Percentiles rank a stretch among this genome's conserved stretches.
Conservation (phyloP, 495 filamentous ascomycete species). For the Neurospora sp. region DNA sequence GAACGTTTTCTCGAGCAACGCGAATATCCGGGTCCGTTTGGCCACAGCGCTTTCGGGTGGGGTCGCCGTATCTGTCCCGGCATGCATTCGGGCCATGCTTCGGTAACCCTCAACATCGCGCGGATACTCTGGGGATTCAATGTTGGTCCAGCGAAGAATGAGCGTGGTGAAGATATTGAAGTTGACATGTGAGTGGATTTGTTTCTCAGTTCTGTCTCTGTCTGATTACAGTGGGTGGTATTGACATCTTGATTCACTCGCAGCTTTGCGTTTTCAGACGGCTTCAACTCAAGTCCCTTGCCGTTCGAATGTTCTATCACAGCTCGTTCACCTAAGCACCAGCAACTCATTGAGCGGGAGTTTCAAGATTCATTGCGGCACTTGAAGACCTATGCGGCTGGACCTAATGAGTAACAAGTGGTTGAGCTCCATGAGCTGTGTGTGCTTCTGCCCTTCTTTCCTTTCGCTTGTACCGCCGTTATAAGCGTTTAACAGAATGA, state of each 20-base stretch:
- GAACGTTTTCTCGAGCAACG: constrained; percentile 31
- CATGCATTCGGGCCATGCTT: constrained; percentile 40
- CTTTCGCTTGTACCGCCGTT: too few relatives aligned
- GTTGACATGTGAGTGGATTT: constrained; percentile 31
- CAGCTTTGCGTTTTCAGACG: constrained; percentile 40
- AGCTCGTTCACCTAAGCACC: constrained; percentile 25
- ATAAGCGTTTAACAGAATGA: too few relatives aligned
- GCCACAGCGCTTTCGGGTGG: constrained; percentile 50
- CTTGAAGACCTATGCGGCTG: too few relatives aligned
- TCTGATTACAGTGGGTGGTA: too few relatives aligned
- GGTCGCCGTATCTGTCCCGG: constrained; percentile 49
- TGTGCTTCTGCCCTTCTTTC: too few relatives aligned
- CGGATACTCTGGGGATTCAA: constrained; percentile 43
- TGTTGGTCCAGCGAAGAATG: constrained; percentile 34
- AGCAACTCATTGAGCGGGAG: constrained; percentile 20
- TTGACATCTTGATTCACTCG: neutral
- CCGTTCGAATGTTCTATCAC: constrained; percentile 37
- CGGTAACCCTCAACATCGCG: constrained; percentile 41
- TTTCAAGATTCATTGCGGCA: constrained; percentile 15
- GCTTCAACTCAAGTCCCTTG: constrained; percentile 41
- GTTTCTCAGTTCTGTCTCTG: neutral
- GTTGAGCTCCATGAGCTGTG: too few relatives aligned
- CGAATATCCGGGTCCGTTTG: constrained; percentile 41
- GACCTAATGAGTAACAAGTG: too few relatives aligned
- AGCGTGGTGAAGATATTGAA: constrained; percentile 34